These are phyloP conservation scores for Fraxinus velutina DNA, from an alignment of 305 asterid genomes.

Conservation along the genomic window DNA sequence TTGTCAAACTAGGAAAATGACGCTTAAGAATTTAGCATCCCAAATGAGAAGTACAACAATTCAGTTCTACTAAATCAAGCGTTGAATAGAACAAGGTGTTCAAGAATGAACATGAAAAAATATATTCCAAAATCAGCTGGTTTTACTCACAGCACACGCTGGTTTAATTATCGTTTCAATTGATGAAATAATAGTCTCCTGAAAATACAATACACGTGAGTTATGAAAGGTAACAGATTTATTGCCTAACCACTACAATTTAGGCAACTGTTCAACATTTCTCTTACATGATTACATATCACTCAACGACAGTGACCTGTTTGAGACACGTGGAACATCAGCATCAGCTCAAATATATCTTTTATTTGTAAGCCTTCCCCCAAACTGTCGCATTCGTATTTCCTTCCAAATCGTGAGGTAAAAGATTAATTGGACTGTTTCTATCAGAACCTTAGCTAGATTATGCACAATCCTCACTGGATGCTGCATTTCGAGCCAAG, in stretches of 20 bases:
- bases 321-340: neutral
- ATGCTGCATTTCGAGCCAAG: conserved; percentile 3
- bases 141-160: neutral
- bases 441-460: conserved; percentile 2
- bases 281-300: conserved; percentile 1
- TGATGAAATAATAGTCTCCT: conserved; percentile 22
- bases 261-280: conserved; percentile 11
- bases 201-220: conserved; percentile 25
- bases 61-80: neutral
- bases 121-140: conserved; percentile 6
- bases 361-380: conserved; percentile 5
- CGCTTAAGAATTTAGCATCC: neutral
- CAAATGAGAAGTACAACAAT: neutral
- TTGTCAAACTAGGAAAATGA: neutral
- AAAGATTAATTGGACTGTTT: conserved; percentile 10
- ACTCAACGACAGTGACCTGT: neutral
- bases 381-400: conserved; percentile 1
- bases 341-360: neutral
- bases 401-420: neutral
- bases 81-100: neutral
- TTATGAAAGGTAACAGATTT: conserved; percentile 20
- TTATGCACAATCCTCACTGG: conserved; percentile 15
- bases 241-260: conserved; percentile 28
- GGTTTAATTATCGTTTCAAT: conserved; percentile 22
- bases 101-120: neutral